Evolutionary conservation across 225 moss, liverwort and hornwort genomes (phyloP).

Genomic region (Bryoerythrophyllum caledonicum): DNA sequence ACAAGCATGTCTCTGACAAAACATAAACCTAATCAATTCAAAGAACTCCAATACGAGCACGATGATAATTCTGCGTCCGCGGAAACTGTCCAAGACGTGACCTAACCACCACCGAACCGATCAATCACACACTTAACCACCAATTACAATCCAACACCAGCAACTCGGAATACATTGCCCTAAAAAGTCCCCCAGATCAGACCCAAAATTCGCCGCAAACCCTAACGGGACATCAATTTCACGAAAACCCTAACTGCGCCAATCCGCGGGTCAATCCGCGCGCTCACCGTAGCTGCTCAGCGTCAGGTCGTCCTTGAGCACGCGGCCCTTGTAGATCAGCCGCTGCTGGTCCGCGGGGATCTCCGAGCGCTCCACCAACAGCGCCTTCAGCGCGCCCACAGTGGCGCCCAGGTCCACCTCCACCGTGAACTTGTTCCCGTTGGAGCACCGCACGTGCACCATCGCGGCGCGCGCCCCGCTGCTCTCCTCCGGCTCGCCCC

Average conservation of each 20-base stretch:
- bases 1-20: too few species aligned
- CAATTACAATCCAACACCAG: not conserved
- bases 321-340: conserved; percentile 93
- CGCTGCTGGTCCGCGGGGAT: conserved; percentile 98
- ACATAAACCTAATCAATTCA: too few species aligned
- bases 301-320: conserved; percentile 86
- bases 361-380: conserved; percentile 86
- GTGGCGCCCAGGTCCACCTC: conserved; percentile 79
- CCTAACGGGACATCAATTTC: conserved; percentile 27
- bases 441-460: conserved; percentile 86
- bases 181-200: conserved; percentile 3
- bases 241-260: not conserved
- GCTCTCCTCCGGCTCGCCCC: conserved; percentile 69
- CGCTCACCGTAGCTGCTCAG: conserved; percentile 86
- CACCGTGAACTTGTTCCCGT: conserved; percentile 95
- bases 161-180: conserved; percentile 1
- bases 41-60: too few species aligned
- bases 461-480: conserved; percentile 62
- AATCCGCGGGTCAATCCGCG: not conserved
- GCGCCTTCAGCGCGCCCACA: conserved; percentile 61
- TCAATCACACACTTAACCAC: too few species aligned
- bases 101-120: too few species aligned
- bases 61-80: too few species aligned
- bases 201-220: conserved; percentile 4
- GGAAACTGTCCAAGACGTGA: too few species aligned